Evolutionary conservation across 2,329 filamentous ascomycete genomes (phyloP), one percentile per base, ranked within the genome.

Genomic region (Verticillium tricorpus): DNA sequence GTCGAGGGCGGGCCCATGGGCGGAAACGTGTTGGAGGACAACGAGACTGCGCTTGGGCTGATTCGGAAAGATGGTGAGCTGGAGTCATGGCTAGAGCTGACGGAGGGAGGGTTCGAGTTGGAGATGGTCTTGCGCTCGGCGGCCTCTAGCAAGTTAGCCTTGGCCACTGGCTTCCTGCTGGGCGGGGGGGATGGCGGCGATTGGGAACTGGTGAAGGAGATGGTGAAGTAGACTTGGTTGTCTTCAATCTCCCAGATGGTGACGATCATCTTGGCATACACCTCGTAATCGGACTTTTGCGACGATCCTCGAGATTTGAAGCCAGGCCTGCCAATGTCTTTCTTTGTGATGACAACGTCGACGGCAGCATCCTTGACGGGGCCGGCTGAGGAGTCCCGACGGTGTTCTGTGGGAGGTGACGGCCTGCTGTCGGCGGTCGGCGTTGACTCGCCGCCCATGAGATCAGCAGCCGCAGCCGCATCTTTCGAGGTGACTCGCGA

Each of bases 191-290:
- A 69, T 2, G 72, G 61, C 0, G 72, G 70, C 0, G 78, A 78
- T 19, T 81, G 77, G 14, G 85, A 82, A 64, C 82, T 87, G 12
- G 89, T 93, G 64, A 93, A 93, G 0, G 89, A 91, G 62, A 93
- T 76, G 1, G 89, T 92, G 70, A 87, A 93, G 73, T 89, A 92
- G 11, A 82, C 85, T 66, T 88, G 83, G 22, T 82, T 80, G 52
- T 90, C 85, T 45, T 89, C 84, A n/a, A 84, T 79, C 63, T 85
- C 82, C 88, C 89, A 93, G 7, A 91, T 84, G 0, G 87, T 90
- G 25, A 93, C 85, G 56, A 92, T 91, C 88, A 93, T 91, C 66
- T 88, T 89, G 25, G 90, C 88, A 65, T 85, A 85, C 0, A 85
- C 74, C 67, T 78, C 79, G 58, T 72, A 74, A 25, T 76, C 73